Evolutionary conservation across 108 stramenopile species (phyloP).

Genomic region (Nannochloropsis granulata): DNA sequence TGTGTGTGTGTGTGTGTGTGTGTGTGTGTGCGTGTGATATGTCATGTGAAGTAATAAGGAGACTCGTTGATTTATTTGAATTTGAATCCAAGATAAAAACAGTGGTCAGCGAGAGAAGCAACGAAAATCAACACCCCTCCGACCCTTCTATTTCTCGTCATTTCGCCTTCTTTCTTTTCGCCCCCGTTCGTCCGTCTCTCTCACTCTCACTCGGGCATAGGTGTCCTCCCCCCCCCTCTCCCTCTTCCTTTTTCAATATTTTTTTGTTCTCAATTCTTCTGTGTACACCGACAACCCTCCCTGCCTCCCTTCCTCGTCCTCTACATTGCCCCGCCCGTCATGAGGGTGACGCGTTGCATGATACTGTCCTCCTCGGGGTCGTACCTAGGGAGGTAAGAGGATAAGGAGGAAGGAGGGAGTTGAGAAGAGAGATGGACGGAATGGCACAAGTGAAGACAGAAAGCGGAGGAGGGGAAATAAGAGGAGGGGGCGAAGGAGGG

Average conservation of each 20-base stretch:
- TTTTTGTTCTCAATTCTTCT: background rate
- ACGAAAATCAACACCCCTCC: too few relatives aligned
- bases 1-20: too few relatives aligned
- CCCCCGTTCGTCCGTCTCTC: too few relatives aligned
- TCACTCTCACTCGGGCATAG: too few relatives aligned
- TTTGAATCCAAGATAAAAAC: too few relatives aligned
- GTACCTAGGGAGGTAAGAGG: background rate
- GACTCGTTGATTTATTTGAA: too few relatives aligned
- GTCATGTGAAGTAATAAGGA: too few relatives aligned
- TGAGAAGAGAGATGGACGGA: background rate
- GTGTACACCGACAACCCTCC: background rate
- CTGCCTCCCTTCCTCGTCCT: background rate
- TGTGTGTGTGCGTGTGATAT: too few relatives aligned
- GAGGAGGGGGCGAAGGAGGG: background rate
- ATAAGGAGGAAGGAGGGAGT: background rate
- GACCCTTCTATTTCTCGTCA: too few relatives aligned
- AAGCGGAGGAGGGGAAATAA: background rate
- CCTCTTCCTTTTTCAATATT: background rate
- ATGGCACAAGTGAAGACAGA: background rate
- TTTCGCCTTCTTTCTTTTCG: too few relatives aligned
- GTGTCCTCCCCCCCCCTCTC: background rate
- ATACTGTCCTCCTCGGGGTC: constrained; percentile 9
- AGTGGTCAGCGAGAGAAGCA: too few relatives aligned
- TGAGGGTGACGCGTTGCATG: constrained; percentile 20
- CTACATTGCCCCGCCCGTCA: background rate